Evolutionary conservation across 768 basidiomycete species (phyloP), one percentile per base, ranked within the genome.

Genomic region (Lanmaoa rubissima): DNA sequence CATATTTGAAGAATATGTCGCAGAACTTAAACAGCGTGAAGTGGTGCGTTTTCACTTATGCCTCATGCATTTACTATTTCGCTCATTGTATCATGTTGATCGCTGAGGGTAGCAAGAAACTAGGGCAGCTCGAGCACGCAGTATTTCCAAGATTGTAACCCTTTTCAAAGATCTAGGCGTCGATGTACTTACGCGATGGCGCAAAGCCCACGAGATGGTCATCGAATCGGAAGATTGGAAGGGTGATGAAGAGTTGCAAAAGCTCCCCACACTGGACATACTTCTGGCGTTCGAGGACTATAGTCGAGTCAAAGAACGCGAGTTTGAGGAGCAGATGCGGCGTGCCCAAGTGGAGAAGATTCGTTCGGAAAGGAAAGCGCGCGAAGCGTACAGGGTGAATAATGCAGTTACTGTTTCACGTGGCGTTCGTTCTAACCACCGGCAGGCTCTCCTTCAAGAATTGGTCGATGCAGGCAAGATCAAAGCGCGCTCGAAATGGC

Each of bases 251-350:
- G 90, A 94, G 59, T 76, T 99, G 48, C 87, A 83, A 60, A 86
- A 82, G 65, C 79, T 98, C 41, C 96, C 96, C 12, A 89, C 88
- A 2, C 79, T 98, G 38, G 97, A 98, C 67, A 90, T 98, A 56
- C 79, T 99, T 24, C 82, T 91, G 38, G 90, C 93, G 1, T 98
- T 94, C 63, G 97, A 99, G 70, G 94, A 95, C 69, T 95, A 95
- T 68, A 90, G 92, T 57, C 84, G 89, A 54, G 86, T 93, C 16
- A 83, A 92, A 35, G 94, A 98, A 73, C 82, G 90, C 51, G 94
- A 96, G 68, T 92, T 92, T 61, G 93, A 96, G 55, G 92, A 95
- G 61, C 86, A 92, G 66, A 86, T 85, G 76, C 79, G 90, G 26
- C 81, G 88, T 57, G 74, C 82, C 5, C 87, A 92, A 60, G 88